A percentile compares a stretch with the other conserved stretches of the same genome.
Evolutionary conservation across 176 grass and related monocot genomes (phyloP).

Genomic region (Metroxylon sagu): DNA sequence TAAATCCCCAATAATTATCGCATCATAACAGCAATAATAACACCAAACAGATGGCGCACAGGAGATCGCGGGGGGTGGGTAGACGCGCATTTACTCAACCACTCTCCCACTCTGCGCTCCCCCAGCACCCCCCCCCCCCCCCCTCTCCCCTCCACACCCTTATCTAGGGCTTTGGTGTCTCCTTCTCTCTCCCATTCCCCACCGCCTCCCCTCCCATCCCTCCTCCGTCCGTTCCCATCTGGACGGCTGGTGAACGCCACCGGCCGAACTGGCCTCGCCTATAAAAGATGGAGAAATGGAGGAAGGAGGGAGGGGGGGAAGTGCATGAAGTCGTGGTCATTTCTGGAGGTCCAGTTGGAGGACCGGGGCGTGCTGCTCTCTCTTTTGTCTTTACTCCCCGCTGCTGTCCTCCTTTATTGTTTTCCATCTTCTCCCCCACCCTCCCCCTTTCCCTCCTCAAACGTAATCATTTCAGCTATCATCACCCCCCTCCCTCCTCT

Average conservation of each 20-base stretch:
- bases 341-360: constrained; percentile 2
- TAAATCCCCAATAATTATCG: no score
- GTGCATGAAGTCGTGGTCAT: constrained; percentile 4
- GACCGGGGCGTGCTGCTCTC: background rate
- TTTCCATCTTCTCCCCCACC: constrained; percentile 1
- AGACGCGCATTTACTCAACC: constrained; percentile 16
- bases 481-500: constrained; percentile 32
- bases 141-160: background rate
- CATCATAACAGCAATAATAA: no score
- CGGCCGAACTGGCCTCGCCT: no score
- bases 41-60: no score
- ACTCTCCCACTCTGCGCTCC: background rate
- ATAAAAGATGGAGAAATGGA: background rate
- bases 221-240: background rate
- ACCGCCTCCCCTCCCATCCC: background rate
- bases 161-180: background rate
- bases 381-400: background rate
- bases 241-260: background rate
- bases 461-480: constrained; percentile 84
- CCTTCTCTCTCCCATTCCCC: background rate
- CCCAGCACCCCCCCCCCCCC: no score
- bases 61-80: no score
- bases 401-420: background rate
- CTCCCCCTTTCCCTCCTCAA: background rate
- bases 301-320: background rate